Percentiles rank a stretch among this genome's conserved stretches.
These are phyloP conservation scores for Basidioascus undulatus DNA, from an alignment of 768 basidiomycete species.

Conservation along the genomic window DNA sequence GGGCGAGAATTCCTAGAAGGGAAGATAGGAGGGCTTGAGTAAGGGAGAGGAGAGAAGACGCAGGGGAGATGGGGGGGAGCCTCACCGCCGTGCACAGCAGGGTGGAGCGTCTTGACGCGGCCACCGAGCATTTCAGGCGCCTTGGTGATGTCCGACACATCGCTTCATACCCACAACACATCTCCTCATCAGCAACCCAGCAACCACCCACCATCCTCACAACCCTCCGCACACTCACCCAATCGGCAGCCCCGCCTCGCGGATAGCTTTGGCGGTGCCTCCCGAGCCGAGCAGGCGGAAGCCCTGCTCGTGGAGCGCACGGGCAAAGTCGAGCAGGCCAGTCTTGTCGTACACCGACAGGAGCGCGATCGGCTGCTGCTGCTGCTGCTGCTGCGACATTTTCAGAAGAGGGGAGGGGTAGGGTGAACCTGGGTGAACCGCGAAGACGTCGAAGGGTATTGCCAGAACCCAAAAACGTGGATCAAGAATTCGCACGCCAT, in stretches of 20 bases:
- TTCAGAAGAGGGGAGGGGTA: too few species aligned
- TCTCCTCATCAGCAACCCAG: neutral
- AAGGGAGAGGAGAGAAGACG: neutral
- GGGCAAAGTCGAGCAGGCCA: constrained; percentile 64
- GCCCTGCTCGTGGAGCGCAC: constrained; percentile 53
- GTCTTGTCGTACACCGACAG: constrained; percentile 94
- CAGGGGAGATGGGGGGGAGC: constrained; percentile 2
- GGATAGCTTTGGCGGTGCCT: constrained; percentile 91
- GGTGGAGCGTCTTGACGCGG: constrained; percentile 92
- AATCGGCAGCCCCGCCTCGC: constrained; percentile 73
- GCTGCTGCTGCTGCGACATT: neutral
- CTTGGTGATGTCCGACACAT: constrained; percentile 91
- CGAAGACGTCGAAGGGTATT: too few species aligned
- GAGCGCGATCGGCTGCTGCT: constrained; percentile 27
- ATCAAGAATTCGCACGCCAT: too few species aligned
- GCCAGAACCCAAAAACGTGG: too few species aligned
- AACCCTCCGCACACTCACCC: constrained; percentile 31
- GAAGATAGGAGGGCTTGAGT: constrained; percentile 1
- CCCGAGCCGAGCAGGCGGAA: constrained; percentile 82
- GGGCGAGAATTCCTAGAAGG: constrained; percentile 63
- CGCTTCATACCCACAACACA: constrained; percentile 27
- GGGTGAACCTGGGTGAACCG: too few species aligned
- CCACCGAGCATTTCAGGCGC: constrained; percentile 98
- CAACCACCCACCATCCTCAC: neutral
- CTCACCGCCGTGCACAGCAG: constrained; percentile 85